phyloP scores from a whole-genome alignment of 345 rosid species.

The Salix caprea region DNA sequence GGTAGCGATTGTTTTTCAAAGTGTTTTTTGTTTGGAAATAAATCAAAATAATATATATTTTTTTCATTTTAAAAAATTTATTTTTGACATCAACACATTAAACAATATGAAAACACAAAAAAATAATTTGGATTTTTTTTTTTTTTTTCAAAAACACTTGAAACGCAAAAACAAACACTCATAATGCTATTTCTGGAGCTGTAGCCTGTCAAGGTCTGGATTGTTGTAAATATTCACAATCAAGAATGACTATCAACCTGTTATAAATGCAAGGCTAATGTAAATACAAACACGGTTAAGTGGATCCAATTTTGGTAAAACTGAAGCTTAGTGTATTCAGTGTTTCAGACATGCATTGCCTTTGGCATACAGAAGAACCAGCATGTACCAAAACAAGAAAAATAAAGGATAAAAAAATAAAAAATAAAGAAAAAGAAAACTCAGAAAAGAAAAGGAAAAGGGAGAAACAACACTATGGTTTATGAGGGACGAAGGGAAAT shows the following conservation, averaged over 20 bases:
- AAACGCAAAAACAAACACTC: too few species aligned
- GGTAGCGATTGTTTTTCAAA: too few species aligned
- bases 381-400: neutral
- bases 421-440: too few species aligned
- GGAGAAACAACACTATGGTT: neutral
- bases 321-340: neutral
- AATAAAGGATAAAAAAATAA: neutral
- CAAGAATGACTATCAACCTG: neutral
- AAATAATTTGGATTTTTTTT: too few species aligned
- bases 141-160: too few species aligned
- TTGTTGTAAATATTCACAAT: neutral
- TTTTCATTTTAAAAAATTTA: too few species aligned
- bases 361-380: neutral
- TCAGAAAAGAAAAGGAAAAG: neutral
- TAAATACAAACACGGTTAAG: neutral
- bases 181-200: neutral
- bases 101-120: too few species aligned
- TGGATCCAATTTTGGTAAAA: neutral
- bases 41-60: too few species aligned
- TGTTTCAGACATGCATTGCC: neutral
- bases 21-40: too few species aligned
- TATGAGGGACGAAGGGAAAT: neutral
- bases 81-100: too few species aligned
- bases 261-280: neutral
- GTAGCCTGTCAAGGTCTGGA: neutral